Evolutionary conservation across 2,329 filamentous ascomycete genomes (phyloP), one percentile per base, ranked within the genome.

Genomic region (Sporothrix globosa): DNA sequence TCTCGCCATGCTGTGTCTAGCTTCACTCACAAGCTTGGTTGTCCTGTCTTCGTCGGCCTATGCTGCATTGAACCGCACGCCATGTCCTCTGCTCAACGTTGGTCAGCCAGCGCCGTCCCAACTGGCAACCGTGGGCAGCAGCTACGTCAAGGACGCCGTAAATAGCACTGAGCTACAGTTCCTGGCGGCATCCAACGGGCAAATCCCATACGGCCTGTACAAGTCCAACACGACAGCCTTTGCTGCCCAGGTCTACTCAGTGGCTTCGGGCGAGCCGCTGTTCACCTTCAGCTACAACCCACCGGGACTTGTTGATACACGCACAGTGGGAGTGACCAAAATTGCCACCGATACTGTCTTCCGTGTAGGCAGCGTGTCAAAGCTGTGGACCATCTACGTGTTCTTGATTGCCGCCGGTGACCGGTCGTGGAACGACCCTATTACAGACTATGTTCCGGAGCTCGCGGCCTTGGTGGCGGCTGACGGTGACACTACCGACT

Each of bases 291-390:
- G 54, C 61, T 58, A 60, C 44, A 24, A 41, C 41, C 50, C 50
- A 2, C 44, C 46, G 1, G 30, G 48, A 24, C 52, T 70, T 1
- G 24, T 34, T 4, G 27, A 27, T 9, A 19, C 53, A 9, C 68
- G 44, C 17, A 63, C 58, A 0, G 65, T 67, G 10, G 71, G 69
- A 24, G 69, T 71, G 6, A n/a, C 50, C 14, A 14, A 24, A 41
- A 66, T 81, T 30, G 75, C 79, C 17, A 71, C 76, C 24, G 70
- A 80, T 24, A 81, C 80, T 3, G 73, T 80, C 17, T 80, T 77
- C 50, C 74, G 79, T 1, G 77, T 81, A 6, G 80, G 78, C 0
- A 80, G 78, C 69, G 74, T 78, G 0, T 78, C 79, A 0, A 81
- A 81, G 71, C 67, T 81, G 2, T 73, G 81, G 6, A 76, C 79